These are phyloP conservation scores for Avena atlantica DNA, from an alignment of 176 grass and related monocot species.

Conservation along the genomic window DNA sequence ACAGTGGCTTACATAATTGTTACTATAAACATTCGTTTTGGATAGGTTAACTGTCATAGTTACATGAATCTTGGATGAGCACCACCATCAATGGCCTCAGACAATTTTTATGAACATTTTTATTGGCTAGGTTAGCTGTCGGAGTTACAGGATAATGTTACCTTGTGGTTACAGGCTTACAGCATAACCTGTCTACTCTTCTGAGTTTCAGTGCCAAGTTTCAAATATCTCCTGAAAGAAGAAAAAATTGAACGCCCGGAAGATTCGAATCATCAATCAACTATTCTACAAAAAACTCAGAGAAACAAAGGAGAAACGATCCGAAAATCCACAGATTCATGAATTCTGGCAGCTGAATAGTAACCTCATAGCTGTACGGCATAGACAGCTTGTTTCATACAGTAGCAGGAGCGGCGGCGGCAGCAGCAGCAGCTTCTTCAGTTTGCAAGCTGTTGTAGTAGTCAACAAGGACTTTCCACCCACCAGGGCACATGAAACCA, in stretches of 20 bases:
- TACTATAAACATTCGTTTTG: constrained; percentile 10
- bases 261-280: constrained; percentile 27
- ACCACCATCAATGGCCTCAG: not conserved
- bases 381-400: constrained; percentile 44
- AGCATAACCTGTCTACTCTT: not conserved
- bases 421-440: constrained; percentile 45
- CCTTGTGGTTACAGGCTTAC: not conserved
- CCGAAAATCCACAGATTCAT: not conserved
- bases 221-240: not conserved
- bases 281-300: constrained; percentile 28
- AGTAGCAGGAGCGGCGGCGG: not conserved
- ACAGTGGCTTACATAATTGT: not conserved
- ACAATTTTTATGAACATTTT: not conserved
- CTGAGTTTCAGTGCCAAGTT: not conserved
- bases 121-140: constrained; percentile 18
- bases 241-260: constrained; percentile 17
- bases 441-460: constrained; percentile 86
- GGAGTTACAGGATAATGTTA: not conserved
- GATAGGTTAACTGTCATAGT: not conserved
- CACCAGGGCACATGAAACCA: constrained; percentile 93
- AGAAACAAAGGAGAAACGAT: not conserved
- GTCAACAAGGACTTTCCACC: constrained; percentile 93
- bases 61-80: constrained; percentile 7
- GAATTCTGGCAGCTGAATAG: not conserved
- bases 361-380: constrained; percentile 30